Evolutionary conservation across 2,329 filamentous ascomycete genomes (phyloP).

Genomic region (Thielaviopsis cerberus): DNA sequence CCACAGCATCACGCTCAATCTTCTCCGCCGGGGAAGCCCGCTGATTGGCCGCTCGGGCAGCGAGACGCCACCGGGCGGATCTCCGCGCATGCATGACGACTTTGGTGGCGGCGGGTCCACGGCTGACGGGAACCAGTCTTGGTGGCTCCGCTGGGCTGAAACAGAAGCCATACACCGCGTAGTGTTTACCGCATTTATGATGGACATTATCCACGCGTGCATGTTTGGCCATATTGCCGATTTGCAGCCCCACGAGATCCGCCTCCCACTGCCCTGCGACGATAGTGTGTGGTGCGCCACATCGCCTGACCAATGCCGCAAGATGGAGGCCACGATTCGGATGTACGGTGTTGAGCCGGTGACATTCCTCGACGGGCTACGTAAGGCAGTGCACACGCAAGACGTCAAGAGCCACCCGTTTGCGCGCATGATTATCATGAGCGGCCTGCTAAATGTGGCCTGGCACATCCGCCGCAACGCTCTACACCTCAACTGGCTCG

Average conservation of each 20-base stretch:
- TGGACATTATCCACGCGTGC: slow-evolving; percentile 74
- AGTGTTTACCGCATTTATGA: slow-evolving; percentile 75
- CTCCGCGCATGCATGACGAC: slow-evolving; percentile 17
- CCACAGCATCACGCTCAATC: slow-evolving; percentile 65
- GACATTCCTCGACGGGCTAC: slow-evolving; percentile 69
- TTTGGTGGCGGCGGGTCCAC: background rate
- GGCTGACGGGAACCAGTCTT: slow-evolving; percentile 21
- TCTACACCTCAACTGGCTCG: slow-evolving; percentile 65
- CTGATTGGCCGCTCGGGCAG: slow-evolving; percentile 62
- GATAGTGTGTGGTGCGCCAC: slow-evolving; percentile 72
- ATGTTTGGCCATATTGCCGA: slow-evolving; percentile 85
- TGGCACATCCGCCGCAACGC: slow-evolving; percentile 85
- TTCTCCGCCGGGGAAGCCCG: slow-evolving; percentile 72
- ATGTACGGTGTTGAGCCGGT: slow-evolving; percentile 63
- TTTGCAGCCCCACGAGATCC: slow-evolving; percentile 81
- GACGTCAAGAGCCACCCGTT: slow-evolving; percentile 73
- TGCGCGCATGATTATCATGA: slow-evolving; percentile 78
- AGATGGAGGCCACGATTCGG: slow-evolving; percentile 56
- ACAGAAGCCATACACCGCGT: slow-evolving; percentile 73
- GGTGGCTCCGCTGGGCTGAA: slow-evolving; percentile 79
- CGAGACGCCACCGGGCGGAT: slow-evolving; percentile 51
- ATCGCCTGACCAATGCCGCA: slow-evolving; percentile 56
- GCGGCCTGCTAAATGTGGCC: slow-evolving; percentile 70
- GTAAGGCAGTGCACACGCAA: slow-evolving; percentile 64
- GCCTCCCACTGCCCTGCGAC: slow-evolving; percentile 69